Percentiles rank a stretch among this genome's conserved stretches.
These are phyloP conservation scores for Microbotryomycetes sp. DNA, from an alignment of 1,284 basidiomycete species.

Conservation along the genomic window DNA sequence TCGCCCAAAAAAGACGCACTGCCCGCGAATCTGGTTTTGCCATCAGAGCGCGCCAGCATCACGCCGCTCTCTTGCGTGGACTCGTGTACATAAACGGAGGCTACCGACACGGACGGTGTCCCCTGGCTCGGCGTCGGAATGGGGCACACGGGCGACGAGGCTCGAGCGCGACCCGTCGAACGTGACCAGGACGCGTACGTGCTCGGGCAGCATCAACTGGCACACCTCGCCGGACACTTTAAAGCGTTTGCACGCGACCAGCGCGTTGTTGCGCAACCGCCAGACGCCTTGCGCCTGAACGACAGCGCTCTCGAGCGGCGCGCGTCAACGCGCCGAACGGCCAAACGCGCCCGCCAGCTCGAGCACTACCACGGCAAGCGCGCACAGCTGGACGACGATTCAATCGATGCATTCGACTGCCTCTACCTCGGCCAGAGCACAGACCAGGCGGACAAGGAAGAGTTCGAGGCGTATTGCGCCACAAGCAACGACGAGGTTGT, in stretches of 20 bases:
- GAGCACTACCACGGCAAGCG: too few relatives aligned
- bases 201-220: neutral
- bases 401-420: neutral
- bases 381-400: neutral
- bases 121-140: too few relatives aligned
- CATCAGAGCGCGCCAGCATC: neutral
- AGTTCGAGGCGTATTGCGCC: neutral
- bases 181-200: neutral
- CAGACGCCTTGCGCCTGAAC: neutral
- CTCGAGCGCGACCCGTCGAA: neutral
- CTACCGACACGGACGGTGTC: too few relatives aligned
- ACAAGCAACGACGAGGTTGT: neutral
- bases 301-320: neutral
- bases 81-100: too few relatives aligned
- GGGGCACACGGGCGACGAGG: too few relatives aligned
- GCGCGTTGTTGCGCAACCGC: neutral
- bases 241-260: neutral
- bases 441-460: neutral
- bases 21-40: too few relatives aligned
- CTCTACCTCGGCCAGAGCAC: neutral
- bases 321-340: neutral
- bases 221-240: neutral
- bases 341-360: too few relatives aligned
- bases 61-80: too few relatives aligned
- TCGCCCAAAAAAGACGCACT: too few relatives aligned